Evolutionary conservation across 2,329 filamentous ascomycete genomes (phyloP).

Genomic region (Colletotrichum sp.): DNA sequence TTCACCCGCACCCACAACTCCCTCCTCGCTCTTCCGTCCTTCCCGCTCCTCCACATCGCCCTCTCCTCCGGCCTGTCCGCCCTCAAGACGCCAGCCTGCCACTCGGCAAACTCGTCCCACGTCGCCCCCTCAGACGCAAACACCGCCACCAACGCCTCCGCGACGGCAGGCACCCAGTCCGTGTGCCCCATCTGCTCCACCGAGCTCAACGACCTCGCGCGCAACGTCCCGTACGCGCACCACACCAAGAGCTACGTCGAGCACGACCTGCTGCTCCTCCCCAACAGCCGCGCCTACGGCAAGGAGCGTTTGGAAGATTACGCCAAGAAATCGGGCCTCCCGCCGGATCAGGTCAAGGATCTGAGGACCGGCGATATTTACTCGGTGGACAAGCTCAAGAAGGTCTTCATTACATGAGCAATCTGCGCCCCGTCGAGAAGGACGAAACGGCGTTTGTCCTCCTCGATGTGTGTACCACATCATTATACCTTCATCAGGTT

Average conservation of each 20-base stretch:
- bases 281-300: constrained; percentile 87
- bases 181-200: constrained; percentile 96
- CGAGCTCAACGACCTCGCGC: constrained; percentile 90
- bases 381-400: constrained; percentile 68
- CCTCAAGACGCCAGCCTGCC: constrained; percentile 93
- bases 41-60: constrained; percentile 88
- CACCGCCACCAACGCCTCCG: constrained; percentile 31
- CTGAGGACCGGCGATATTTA: constrained; percentile 76
- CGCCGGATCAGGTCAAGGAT: constrained; percentile 74
- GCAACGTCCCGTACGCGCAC: constrained; percentile 90
- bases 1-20: constrained; percentile 89
- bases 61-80: constrained; percentile 90
- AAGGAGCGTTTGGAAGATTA: constrained; percentile 75
- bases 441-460: background rate
- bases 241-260: constrained; percentile 95
- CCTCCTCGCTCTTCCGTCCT: constrained; percentile 80
- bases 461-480: background rate
- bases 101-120: constrained; percentile 66
- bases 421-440: background rate
- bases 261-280: constrained; percentile 82
- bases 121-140: constrained; percentile 35
- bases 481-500: background rate
- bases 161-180: constrained; percentile 19
- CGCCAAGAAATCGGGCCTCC: constrained; percentile 79
- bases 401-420: constrained; percentile 83